These are phyloP conservation scores for Colletotrichum simmondsii DNA, from an alignment of 2,329 filamentous ascomycete genomes.

Conservation along the genomic window DNA sequence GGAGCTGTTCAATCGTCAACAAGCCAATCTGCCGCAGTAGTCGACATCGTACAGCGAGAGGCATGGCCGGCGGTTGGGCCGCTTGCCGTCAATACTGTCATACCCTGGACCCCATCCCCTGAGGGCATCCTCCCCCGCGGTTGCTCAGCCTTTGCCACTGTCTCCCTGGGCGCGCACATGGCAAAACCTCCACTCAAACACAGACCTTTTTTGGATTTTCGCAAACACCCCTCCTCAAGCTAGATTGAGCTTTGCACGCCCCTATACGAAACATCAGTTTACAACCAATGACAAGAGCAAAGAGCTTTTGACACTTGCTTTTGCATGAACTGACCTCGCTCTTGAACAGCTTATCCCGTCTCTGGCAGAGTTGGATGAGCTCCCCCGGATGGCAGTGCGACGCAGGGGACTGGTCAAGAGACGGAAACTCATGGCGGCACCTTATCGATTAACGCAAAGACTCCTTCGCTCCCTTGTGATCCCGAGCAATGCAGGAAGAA, in stretches of 20 bases:
- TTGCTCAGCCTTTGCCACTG: constrained; percentile 28
- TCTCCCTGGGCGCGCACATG: constrained; percentile 31
- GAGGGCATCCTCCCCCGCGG: constrained; percentile 11
- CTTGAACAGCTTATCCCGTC: constrained; percentile 22
- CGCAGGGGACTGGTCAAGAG: neutral
- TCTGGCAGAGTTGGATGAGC: constrained; percentile 9
- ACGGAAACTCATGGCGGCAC: constrained; percentile 17
- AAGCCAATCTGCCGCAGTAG: neutral
- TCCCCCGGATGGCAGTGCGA: constrained; percentile 16
- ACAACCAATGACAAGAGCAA: constrained; percentile 23
- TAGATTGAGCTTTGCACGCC: constrained; percentile 26
- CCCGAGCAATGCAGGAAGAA: constrained; percentile 23
- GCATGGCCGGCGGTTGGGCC: neutral
- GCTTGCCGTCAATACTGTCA: neutral
- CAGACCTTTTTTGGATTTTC: constrained; percentile 17
- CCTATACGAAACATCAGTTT: constrained; percentile 28
- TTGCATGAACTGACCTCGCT: constrained; percentile 27
- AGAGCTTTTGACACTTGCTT: constrained; percentile 22
- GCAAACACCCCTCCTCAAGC: constrained; percentile 17
- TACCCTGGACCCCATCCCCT: neutral
- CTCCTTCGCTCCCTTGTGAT: constrained; percentile 18
- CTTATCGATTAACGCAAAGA: constrained; percentile 34
- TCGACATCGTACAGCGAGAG: neutral
- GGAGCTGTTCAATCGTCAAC: neutral
- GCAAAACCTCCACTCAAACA: constrained; percentile 27